Conservation (phyloP, 192 early-diverging fungal species). For the Funneliformis geosporum region DNA sequence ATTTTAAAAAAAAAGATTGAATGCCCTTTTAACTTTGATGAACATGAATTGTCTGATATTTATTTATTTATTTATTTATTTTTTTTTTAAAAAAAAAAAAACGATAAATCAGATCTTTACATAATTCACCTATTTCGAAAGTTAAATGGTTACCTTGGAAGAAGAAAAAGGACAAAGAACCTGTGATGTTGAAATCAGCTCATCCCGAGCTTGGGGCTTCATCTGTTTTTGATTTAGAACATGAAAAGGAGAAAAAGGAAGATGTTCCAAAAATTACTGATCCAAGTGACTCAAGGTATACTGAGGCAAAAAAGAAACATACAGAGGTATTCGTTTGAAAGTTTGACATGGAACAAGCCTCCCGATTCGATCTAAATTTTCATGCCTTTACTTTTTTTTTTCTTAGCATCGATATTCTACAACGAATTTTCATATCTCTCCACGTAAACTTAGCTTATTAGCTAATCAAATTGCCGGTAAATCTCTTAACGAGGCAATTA, state of each 20-base stretch:
- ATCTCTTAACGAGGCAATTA: conserved; percentile 69
- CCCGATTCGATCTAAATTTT: background rate
- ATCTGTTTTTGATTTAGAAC: background rate
- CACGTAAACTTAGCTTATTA: conserved; percentile 71
- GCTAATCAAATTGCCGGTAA: conserved; percentile 70
- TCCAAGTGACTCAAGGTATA: no score
- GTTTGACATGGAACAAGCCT: no score
- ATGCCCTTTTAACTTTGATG: no score
- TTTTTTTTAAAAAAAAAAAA: no score
- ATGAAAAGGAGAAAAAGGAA: background rate
- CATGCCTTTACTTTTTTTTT: background rate
- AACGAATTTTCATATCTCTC: conserved; percentile 67
- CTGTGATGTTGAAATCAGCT: no score
- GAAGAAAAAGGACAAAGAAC: background rate
- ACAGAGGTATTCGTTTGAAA: background rate
- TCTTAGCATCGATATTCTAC: conserved; percentile 59
- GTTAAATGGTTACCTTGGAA: background rate
- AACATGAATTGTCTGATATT: background rate
- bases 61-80: background rate
- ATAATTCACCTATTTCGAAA: background rate
- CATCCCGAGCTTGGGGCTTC: background rate
- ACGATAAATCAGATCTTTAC: background rate
- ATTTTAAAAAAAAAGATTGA: no score
- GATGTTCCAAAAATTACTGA: background rate
- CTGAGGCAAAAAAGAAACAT: background rate